Percentiles rank a stretch among this genome's conserved stretches.
phyloP scores from a whole-genome alignment of 805 yeast species.

The Wickerhamomyces xylosicus region DNA sequence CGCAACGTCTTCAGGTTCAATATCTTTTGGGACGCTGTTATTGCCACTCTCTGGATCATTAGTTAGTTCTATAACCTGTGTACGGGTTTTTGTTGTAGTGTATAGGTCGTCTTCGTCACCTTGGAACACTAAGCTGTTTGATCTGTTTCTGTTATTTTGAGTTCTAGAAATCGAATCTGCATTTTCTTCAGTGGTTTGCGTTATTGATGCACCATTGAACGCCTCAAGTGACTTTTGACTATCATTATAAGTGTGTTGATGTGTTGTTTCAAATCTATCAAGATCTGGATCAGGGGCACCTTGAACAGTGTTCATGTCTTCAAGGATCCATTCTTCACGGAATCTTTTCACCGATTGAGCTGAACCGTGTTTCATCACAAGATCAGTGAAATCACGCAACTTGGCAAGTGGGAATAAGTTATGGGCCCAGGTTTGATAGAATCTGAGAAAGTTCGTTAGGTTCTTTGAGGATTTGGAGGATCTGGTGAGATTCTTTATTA shows the following conservation, averaged over 20 bases:
- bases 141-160: too few relatives aligned
- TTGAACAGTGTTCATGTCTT: background rate
- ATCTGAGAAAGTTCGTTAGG: slow-evolving; percentile 36
- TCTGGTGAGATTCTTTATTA: background rate
- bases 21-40: too few relatives aligned
- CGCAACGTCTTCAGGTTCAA: too few relatives aligned
- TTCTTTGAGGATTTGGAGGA: slow-evolving; percentile 22
- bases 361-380: background rate
- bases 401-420: slow-evolving; percentile 69
- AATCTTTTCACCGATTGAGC: background rate
- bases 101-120: background rate
- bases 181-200: too few relatives aligned
- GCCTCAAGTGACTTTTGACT: too few relatives aligned
- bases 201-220: too few relatives aligned
- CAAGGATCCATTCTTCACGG: background rate
- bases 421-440: slow-evolving; percentile 72
- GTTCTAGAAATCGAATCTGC: too few relatives aligned
- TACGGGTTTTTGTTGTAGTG: background rate
- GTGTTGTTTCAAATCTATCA: too few relatives aligned
- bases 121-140: background rate
- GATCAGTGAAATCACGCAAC: slow-evolving; percentile 48
- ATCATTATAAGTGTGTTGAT: too few relatives aligned
- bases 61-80: too few relatives aligned
- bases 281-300: background rate
- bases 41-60: too few relatives aligned